phyloP scores from a whole-genome alignment of 352 stramenopile species.

The Plasmopara muralis region DNA sequence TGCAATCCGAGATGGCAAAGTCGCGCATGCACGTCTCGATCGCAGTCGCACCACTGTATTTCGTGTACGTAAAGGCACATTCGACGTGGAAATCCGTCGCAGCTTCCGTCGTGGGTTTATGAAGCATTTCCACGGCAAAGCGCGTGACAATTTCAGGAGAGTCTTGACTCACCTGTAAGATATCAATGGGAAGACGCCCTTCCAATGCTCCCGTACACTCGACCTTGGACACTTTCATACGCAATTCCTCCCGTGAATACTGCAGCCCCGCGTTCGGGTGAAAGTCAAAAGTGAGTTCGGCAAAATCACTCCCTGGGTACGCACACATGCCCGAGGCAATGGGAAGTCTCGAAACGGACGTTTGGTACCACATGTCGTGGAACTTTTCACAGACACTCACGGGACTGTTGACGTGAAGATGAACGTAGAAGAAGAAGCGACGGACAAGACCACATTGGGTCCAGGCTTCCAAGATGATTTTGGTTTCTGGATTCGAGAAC shows the following conservation, averaged over 20 bases:
- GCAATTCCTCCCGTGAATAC: slow-evolving; percentile 28
- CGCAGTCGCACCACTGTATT: slow-evolving; percentile 15
- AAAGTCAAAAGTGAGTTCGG: slow-evolving; percentile 60
- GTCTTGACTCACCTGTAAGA: slow-evolving; percentile 29
- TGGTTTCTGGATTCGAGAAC: slow-evolving; percentile 37
- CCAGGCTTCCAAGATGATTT: slow-evolving; percentile 54
- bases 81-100: slow-evolving; percentile 37
- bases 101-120: slow-evolving; percentile 28
- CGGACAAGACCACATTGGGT: slow-evolving; percentile 45
- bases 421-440: slow-evolving; percentile 40
- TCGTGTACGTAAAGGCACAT: slow-evolving; percentile 53
- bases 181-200: slow-evolving; percentile 19
- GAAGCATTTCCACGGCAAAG: slow-evolving; percentile 49
- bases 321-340: slow-evolving; percentile 34
- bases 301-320: slow-evolving; percentile 55
- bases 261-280: slow-evolving; percentile 37
- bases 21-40: slow-evolving; percentile 32
- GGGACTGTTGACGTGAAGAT: slow-evolving; percentile 42
- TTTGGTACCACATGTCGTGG: slow-evolving; percentile 67
- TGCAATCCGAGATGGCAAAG: slow-evolving; percentile 59
- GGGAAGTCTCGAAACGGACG: slow-evolving; percentile 25
- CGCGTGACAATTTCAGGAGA: slow-evolving; percentile 42
- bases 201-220: slow-evolving; percentile 32
- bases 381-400: slow-evolving; percentile 49
- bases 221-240: slow-evolving; percentile 38